These are phyloP conservation scores for Rhynchosporium agropyri DNA, from an alignment of 2,329 filamentous ascomycete species.

Conservation along the genomic window DNA sequence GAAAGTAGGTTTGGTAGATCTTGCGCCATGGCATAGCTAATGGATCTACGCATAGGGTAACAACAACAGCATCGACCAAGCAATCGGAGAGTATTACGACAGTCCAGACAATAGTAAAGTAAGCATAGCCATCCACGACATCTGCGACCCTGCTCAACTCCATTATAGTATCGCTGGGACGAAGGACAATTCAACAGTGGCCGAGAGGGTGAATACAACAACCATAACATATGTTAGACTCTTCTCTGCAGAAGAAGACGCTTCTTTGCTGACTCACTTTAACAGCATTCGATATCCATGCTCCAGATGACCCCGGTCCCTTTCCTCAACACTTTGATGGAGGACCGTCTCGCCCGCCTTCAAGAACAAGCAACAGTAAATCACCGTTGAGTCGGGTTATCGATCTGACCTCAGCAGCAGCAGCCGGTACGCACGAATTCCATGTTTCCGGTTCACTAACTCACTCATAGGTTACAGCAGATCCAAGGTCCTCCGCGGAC, in stretches of 20 bases:
- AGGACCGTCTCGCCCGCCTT: slow-evolving; percentile 59
- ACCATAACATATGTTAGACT: slow-evolving; percentile 50
- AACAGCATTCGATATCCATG: slow-evolving; percentile 59
- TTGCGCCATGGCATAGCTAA: slow-evolving; percentile 26
- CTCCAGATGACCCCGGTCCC: slow-evolving; percentile 49
- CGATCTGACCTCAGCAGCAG: slow-evolving; percentile 50
- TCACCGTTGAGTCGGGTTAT: slow-evolving; percentile 58
- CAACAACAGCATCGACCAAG: slow-evolving; percentile 51
- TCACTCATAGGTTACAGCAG: slow-evolving; percentile 40
- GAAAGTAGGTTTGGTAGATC: slow-evolving; percentile 29
- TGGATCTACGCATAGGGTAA: slow-evolving; percentile 45
- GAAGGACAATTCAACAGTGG: slow-evolving; percentile 56
- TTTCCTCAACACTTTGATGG: slow-evolving; percentile 46
- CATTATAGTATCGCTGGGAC: slow-evolving; percentile 55
- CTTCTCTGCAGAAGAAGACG: not conserved
- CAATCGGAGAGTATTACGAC: slow-evolving; percentile 57
- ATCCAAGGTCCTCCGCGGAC: slow-evolving; percentile 39
- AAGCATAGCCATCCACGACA: slow-evolving; percentile 19
- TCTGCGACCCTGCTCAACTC: slow-evolving; percentile 18
- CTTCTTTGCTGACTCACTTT: slow-evolving; percentile 14
- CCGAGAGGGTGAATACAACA: slow-evolving; percentile 53
- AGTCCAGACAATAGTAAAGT: slow-evolving; percentile 48
- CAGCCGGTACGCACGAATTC: slow-evolving; percentile 46
- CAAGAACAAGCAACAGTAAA: slow-evolving; percentile 55
- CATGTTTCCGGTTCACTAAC: slow-evolving; percentile 2